phyloP scores from a whole-genome alignment of 1,284 basidiomycete genomes.

The Ustilago bromivora region DNA sequence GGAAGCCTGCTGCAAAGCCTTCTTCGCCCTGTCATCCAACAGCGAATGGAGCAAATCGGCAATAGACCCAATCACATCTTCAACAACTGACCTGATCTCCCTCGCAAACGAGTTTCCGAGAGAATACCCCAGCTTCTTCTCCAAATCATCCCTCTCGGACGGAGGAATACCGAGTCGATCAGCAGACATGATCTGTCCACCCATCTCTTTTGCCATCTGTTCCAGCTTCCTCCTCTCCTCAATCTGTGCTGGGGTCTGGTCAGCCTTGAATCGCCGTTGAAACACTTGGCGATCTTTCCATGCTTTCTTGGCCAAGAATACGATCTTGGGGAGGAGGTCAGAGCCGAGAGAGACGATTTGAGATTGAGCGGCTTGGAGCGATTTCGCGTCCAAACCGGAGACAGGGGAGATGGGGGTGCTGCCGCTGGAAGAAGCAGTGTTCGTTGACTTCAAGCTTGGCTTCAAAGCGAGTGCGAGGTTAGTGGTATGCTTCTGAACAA shows the following conservation, averaged over 20 bases:
- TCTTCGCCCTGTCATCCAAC: constrained; percentile 51
- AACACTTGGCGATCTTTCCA: constrained; percentile 55
- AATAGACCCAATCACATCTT: constrained; percentile 51
- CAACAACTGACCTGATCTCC: constrained; percentile 46
- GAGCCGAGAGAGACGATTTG: constrained; percentile 55
- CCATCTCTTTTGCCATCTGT: constrained; percentile 48
- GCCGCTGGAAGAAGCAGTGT: neutral
- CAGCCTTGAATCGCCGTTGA: constrained; percentile 25
- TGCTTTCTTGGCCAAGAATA: constrained; percentile 59
- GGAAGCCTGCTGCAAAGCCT: constrained; percentile 48
- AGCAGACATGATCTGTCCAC: constrained; percentile 55
- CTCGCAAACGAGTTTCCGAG: constrained; percentile 54
- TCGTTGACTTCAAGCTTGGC: constrained; percentile 28
- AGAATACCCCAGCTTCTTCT: constrained; percentile 42
- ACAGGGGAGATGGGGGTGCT: constrained; percentile 37
- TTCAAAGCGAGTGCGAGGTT: constrained; percentile 58
- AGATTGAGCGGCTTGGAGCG: constrained; percentile 50
- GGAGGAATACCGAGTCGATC: constrained; percentile 44
- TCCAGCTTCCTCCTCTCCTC: constrained; percentile 45
- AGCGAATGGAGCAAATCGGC: constrained; percentile 60
- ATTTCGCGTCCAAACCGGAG: constrained; percentile 51
- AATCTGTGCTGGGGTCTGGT: constrained; percentile 24
- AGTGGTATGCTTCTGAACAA: constrained; percentile 54
- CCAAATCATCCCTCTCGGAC: constrained; percentile 32
- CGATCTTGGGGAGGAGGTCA: constrained; percentile 58